Conservation (phyloP, 208 protist genomes). For the Wallacemonas rigidus region DNA sequence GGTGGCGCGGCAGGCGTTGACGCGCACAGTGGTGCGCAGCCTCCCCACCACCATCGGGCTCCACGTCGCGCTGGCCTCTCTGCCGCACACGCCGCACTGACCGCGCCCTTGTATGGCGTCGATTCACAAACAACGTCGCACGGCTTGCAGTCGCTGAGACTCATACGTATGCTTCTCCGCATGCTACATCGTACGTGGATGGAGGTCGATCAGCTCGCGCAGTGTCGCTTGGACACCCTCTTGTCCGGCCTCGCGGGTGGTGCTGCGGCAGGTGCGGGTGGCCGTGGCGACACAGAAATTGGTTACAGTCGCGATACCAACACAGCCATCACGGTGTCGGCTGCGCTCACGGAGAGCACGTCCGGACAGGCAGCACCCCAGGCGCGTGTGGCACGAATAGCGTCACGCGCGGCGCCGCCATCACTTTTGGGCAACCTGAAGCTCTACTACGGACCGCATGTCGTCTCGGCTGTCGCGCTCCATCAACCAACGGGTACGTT, state of each 20-base stretch:
- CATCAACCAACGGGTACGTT: conserved; percentile 12
- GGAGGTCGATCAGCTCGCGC: conserved; percentile 12
- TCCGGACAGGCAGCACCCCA: not conserved
- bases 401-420: not conserved
- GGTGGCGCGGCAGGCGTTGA: too few relatives aligned
- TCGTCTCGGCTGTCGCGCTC: not conserved
- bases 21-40: too few relatives aligned
- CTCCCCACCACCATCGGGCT: too few relatives aligned
- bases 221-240: not conserved
- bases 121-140: not conserved
- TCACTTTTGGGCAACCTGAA: conserved; percentile 1
- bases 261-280: not conserved
- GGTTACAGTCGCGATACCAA: too few relatives aligned
- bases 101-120: not conserved
- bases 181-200: conserved; percentile 9
- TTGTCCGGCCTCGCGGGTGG: not conserved
- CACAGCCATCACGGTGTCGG: not conserved
- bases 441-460: conserved; percentile 17
- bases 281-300: not conserved
- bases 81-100: not conserved
- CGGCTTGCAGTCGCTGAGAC: not conserved
- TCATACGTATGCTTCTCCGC: conserved; percentile 1
- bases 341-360: not conserved
- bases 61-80: not conserved
- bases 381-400: not conserved